Base-by-base conservation (phyloP, 2,329 filamentous ascomycete species). In the Xylaria polymorpha region DNA sequence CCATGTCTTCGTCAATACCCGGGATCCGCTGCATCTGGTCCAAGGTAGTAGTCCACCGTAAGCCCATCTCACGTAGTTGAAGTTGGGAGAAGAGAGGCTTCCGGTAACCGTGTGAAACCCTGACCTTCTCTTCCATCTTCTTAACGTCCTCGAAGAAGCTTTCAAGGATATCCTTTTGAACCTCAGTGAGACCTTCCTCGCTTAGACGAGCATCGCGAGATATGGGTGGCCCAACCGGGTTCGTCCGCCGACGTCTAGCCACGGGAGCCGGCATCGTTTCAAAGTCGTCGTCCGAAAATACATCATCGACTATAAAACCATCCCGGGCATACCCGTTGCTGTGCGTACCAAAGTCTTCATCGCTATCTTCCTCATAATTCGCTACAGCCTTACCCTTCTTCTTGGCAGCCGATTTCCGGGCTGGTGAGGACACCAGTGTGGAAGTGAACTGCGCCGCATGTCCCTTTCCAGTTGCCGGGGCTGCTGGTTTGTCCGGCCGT, bases 31-130 rank as follows among this genome's bases (percentile, higher is more conserved):
- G 81, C 88, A 96, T 92, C 66, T 88, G 82, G 18, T 87, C 85
- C 10, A 88, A 75, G 9, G 84, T 88, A 8, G 82, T 84, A 0
- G 92, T 92, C 84, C 92, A 91, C 41, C 84, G 80, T 59, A 94
- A 88, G 14, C 88, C 90, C 91, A 96, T 94, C 73, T 91, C 87
- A 43, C 90, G 88, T 60, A 94, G 85, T 15, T 93, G 85, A 25
- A 84, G 85, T 69, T 94, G 90, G 0, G 88, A 90, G 77, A 96
- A 96, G 0, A 91, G 82, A 4, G 86, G 85, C 25, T 84, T 82
- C 9, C 87, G 85, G 39, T 91, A 79, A 4, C 83, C 82, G 60
- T 87, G 87, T 29, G 83, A 83, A 70, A 88, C 87, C 73, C 91
- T 86, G 29, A 94, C 83, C 1, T 84, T 81, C 73, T 90, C 87